Evolutionary conservation across 2,329 filamentous ascomycete genomes (phyloP).

Genomic region (Daldinia sp.): DNA sequence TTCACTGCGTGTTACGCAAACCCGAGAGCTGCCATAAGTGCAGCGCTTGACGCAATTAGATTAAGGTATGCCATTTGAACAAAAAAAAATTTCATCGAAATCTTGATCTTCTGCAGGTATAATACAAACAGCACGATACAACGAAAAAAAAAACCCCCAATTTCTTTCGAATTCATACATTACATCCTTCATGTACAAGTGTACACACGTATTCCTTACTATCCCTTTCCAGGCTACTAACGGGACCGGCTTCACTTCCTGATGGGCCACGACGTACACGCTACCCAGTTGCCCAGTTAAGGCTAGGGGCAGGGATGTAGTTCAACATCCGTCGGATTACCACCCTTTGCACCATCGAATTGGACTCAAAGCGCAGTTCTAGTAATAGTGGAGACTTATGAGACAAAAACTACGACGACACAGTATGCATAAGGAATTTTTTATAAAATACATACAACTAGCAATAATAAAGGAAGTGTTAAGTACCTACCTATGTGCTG

Average conservation of each 20-base stretch:
- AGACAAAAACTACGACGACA: neutral
- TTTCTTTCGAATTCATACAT: neutral
- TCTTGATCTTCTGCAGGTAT: no score
- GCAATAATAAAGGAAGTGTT: neutral
- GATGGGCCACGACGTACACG: constrained; percentile 22
- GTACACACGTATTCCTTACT: constrained; percentile 27
- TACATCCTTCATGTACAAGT: neutral
- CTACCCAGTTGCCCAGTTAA: constrained; percentile 15
- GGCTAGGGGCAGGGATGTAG: constrained; percentile 20
- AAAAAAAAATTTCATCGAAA: no score
- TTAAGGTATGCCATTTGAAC: constrained; percentile 4
- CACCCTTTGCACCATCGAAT: constrained; percentile 34
- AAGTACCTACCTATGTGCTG: neutral
- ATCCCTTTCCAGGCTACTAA: constrained; percentile 25
- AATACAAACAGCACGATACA: no score
- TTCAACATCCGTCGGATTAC: constrained; percentile 32
- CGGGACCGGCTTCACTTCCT: constrained; percentile 34
- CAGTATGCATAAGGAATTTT: neutral
- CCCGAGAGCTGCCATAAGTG: neutral
- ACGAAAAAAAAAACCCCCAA: no score
- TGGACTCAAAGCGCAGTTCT: constrained; percentile 25
- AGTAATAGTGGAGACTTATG: constrained; percentile 1
- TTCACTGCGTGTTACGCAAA: constrained; percentile 7
- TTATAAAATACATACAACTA: neutral
- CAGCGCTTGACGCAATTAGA: constrained; percentile 14